Percentiles rank a stretch among this genome's conserved stretches.
These are phyloP conservation scores for Lactarius sp. DNA, from an alignment of 768 basidiomycete genomes.

Conservation along the genomic window DNA sequence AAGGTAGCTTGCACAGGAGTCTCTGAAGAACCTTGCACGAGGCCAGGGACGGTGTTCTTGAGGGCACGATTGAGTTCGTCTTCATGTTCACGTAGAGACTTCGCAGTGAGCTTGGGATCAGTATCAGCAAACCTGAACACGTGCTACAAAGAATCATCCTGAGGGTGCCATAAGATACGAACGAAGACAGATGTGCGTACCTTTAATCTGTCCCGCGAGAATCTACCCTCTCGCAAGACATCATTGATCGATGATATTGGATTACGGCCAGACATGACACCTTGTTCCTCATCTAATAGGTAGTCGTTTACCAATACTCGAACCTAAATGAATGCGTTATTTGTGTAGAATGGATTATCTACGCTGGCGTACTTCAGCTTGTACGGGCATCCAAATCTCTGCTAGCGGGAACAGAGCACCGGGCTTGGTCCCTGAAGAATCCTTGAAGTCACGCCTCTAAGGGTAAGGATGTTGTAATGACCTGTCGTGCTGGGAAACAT, in stretches of 20 bases:
- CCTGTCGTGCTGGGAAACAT: not conserved
- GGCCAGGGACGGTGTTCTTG: constrained; percentile 89
- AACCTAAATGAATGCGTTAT: constrained; percentile 47
- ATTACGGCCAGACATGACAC: constrained; percentile 71
- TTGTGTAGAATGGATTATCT: constrained; percentile 5
- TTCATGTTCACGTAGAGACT: constrained; percentile 69
- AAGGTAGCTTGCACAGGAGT: constrained; percentile 59
- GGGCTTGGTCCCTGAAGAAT: constrained; percentile 72
- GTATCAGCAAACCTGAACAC: constrained; percentile 93
- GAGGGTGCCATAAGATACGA: not conserved
- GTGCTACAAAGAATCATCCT: constrained; percentile 40
- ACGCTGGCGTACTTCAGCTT: constrained; percentile 66
- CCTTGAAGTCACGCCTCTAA: constrained; percentile 88
- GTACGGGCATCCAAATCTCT: constrained; percentile 86
- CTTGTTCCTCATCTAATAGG: constrained; percentile 86
- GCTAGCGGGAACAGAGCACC: constrained; percentile 74
- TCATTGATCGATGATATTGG: constrained; percentile 94
- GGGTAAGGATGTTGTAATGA: constrained; percentile 2
- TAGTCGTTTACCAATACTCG: constrained; percentile 82
- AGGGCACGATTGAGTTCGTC: constrained; percentile 79
- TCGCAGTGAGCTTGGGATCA: constrained; percentile 65
- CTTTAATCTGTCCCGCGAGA: constrained; percentile 73
- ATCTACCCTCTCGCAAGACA: constrained; percentile 78
- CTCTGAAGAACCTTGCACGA: constrained; percentile 68
- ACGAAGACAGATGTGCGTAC: constrained; percentile 35